phyloP scores from a whole-genome alignment of 345 rosid species.

The Linum lewisii region DNA sequence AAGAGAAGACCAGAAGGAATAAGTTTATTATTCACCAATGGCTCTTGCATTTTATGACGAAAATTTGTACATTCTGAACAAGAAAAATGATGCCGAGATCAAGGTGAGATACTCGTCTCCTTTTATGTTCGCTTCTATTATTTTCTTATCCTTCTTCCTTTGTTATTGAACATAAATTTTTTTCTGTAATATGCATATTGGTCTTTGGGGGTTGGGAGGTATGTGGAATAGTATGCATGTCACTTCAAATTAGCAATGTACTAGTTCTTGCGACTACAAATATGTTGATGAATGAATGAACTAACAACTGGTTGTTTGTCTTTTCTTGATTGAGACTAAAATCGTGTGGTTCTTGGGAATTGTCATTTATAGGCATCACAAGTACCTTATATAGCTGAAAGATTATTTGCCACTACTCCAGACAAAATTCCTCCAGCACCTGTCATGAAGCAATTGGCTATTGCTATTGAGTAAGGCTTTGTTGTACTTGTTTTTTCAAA shows the following conservation, averaged over 20 bases:
- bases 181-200: too few species aligned
- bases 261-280: not conserved
- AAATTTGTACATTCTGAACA: constrained; percentile 45
- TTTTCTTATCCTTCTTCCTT: not conserved
- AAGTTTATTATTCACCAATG: constrained; percentile 50
- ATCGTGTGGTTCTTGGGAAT: not conserved
- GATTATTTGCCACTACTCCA: constrained; percentile 39
- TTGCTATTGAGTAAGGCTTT: constrained; percentile 68
- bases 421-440: constrained; percentile 60
- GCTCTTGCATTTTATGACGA: constrained; percentile 62
- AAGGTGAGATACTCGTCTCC: constrained; percentile 39
- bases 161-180: too few species aligned
- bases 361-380: constrained; percentile 41
- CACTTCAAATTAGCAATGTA: not conserved
- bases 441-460: constrained; percentile 70
- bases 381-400: constrained; percentile 37
- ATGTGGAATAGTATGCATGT: not conserved
- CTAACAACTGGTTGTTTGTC: not conserved
- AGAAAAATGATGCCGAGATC: constrained; percentile 63
- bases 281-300: not conserved
- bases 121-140: not conserved
- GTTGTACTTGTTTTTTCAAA: not conserved
- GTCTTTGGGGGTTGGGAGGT: not conserved
- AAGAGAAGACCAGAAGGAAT: constrained; percentile 41
- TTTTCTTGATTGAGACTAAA: not conserved